These are phyloP conservation scores for Linnemannia zychae DNA, from an alignment of 192 early-diverging fungal species.

Conservation along the genomic window DNA sequence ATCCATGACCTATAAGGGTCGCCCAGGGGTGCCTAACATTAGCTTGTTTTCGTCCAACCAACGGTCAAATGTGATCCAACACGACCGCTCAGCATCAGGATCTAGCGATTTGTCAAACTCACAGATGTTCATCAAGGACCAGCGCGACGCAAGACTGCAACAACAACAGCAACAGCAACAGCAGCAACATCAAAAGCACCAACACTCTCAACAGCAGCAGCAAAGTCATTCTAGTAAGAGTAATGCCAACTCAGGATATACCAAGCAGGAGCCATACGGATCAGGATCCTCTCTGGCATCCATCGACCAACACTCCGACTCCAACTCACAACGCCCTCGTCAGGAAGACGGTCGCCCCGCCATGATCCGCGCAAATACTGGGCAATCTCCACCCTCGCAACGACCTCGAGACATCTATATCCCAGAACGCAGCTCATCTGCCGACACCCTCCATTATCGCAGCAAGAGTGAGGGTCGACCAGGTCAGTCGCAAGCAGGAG, in stretches of 20 bases:
- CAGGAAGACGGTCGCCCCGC: conserved; percentile 16
- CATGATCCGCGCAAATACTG: conserved; percentile 19
- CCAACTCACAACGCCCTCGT: not conserved
- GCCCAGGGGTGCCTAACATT: conserved; percentile 44
- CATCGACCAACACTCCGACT: conserved; percentile 12
- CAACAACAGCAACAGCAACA: conserved; percentile 12
- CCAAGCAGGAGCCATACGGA: not conserved
- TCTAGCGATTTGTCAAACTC: not conserved
- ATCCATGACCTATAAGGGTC: conserved; percentile 44
- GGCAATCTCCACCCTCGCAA: not conserved
- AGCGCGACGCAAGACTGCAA: conserved; percentile 9
- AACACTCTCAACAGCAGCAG: conserved; percentile 18
- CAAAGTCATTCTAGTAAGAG: not conserved
- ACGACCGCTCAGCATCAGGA: conserved; percentile 21
- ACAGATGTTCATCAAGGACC: conserved; percentile 26
- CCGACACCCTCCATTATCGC: conserved; percentile 17
- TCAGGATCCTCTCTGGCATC: conserved; percentile 30
- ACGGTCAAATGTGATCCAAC: conserved; percentile 17
- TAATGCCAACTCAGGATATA: not conserved
- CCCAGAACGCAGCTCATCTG: conserved; percentile 35
- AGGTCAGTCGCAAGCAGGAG: not conserved
- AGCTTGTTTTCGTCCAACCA: conserved; percentile 30
- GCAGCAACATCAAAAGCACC: conserved; percentile 7
- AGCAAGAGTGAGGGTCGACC: conserved; percentile 7
- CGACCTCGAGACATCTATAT: conserved; percentile 8